Base-by-base conservation (phyloP, 2,329 filamentous ascomycete genomes). In the Capronia americana region DNA sequence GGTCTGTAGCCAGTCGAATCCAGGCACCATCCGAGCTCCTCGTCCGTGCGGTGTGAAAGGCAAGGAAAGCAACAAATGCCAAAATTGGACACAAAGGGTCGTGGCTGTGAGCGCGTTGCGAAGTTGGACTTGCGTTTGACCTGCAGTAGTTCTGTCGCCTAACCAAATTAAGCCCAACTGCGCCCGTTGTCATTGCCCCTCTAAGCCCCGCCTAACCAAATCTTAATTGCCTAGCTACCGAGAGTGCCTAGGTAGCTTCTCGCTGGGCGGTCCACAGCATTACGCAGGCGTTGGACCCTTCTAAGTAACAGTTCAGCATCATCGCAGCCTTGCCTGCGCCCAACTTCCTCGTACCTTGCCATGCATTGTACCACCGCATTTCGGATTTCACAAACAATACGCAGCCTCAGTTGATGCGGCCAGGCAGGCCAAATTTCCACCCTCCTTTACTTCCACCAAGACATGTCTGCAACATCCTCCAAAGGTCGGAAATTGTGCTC, bases 401-500 rank as follows among this genome's bases (percentile, higher is more conserved):
- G 30, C 26, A 34, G 48, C 58, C 28, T 53, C 24, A 38, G 12
- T 44, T 61, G 48, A 61, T 38, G 46, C 30, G 58, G 46, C 46
- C 61, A 28, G 3, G 26, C 30, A 38, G 41, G 54, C 54, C 60
- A 63, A n/a, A 28, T 58, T 41, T 34, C 30, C 20, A 26, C 26
- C 54, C 30, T 56, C n/a, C 34, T 48, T 56, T 57, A 10, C 41
- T 30, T 34, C 30, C 41, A 34, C 48, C 54, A 50, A 64, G 67
- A 63, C 54, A 69, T 69, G 67, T 66, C 63, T 63, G 60, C 63
- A 66, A 57, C 57, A 60, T 50, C 23, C 38, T 54, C 30, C 30
- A 55, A 48, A 26, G 23, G 23, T 56, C 51, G 60, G 63, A 70
- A 68, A 64, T 66, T 66, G 63, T 68, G 41, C 44, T 57, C 53